phyloP scores from a whole-genome alignment of 805 yeast genomes.

The Yamadazyma kitorensis region DNA sequence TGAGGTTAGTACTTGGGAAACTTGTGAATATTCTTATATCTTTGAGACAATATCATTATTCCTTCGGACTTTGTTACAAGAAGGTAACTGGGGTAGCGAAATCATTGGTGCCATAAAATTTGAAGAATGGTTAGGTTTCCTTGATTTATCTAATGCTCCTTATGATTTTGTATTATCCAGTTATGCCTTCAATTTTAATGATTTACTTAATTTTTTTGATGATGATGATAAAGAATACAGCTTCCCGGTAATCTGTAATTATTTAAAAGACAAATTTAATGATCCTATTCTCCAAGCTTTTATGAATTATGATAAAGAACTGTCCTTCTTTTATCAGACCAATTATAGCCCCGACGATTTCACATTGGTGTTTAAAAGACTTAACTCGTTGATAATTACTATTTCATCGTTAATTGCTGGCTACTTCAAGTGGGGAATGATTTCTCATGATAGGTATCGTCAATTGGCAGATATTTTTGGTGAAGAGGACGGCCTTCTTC shows the following conservation, averaged over 20 bases:
- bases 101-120: constrained; percentile 36
- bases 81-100: constrained; percentile 45
- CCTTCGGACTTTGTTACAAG: constrained; percentile 51
- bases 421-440: constrained; percentile 50
- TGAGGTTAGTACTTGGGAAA: constrained; percentile 53
- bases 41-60: constrained; percentile 52
- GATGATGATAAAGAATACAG: constrained; percentile 53
- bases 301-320: constrained; percentile 27
- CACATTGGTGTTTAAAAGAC: constrained; percentile 29
- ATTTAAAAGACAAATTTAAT: constrained; percentile 25
- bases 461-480: constrained; percentile 42
- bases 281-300: constrained; percentile 24
- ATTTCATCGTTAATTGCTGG: constrained; percentile 54
- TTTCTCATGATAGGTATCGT: constrained; percentile 45
- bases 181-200: constrained; percentile 50
- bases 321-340: constrained; percentile 31
- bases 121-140: constrained; percentile 45
- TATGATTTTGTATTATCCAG: constrained; percentile 59
- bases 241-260: constrained; percentile 32
- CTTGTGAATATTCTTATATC: constrained; percentile 42
- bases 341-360: constrained; percentile 24
- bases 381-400: constrained; percentile 42
- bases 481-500: constrained; percentile 35
- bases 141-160: constrained; percentile 54
- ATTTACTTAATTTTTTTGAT: constrained; percentile 55